Evolutionary conservation across 2,329 filamentous ascomycete species (phyloP).

Genomic region (Fusarium sp.): DNA sequence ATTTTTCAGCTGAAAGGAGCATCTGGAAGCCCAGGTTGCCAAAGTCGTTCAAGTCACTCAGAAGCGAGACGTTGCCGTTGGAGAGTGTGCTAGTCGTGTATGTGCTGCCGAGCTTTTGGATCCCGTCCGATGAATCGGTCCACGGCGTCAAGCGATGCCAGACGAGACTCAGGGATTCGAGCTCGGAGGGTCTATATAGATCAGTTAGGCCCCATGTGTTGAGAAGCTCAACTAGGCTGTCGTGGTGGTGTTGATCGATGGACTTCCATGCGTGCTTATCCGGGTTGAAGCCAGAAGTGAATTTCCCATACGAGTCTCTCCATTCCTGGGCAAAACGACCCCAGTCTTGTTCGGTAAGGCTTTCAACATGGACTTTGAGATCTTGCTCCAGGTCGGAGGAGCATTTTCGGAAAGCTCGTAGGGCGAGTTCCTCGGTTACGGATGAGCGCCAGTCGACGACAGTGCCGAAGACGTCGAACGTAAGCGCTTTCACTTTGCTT

Average conservation of each 20-base stretch:
- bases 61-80: constrained; percentile 76
- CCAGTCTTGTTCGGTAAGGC: constrained; percentile 68
- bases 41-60: constrained; percentile 69
- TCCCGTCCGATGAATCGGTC: constrained; percentile 67
- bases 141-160: constrained; percentile 80
- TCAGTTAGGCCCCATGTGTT: constrained; percentile 62
- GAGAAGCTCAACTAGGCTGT: constrained; percentile 69
- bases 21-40: constrained; percentile 69
- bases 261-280: constrained; percentile 66
- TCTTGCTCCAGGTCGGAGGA: constrained; percentile 58
- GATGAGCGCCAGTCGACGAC: constrained; percentile 80
- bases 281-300: constrained; percentile 64
- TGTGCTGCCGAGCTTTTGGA: constrained; percentile 59
- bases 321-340: constrained; percentile 73
- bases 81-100: constrained; percentile 73
- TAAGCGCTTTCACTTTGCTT: constrained; percentile 63
- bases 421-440: constrained; percentile 66
- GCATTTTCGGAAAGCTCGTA: constrained; percentile 58
- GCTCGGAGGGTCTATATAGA: constrained; percentile 69
- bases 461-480: constrained; percentile 83
- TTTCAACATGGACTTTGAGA: constrained; percentile 58
- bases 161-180: constrained; percentile 68
- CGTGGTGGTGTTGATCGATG: constrained; percentile 75
- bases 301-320: constrained; percentile 69
- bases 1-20: constrained; percentile 74